Evolutionary conservation across 192 early-diverging fungal genomes (phyloP), one percentile per base, ranked within the genome.

Genomic region (Gaertneriomyces semiglobifer): DNA sequence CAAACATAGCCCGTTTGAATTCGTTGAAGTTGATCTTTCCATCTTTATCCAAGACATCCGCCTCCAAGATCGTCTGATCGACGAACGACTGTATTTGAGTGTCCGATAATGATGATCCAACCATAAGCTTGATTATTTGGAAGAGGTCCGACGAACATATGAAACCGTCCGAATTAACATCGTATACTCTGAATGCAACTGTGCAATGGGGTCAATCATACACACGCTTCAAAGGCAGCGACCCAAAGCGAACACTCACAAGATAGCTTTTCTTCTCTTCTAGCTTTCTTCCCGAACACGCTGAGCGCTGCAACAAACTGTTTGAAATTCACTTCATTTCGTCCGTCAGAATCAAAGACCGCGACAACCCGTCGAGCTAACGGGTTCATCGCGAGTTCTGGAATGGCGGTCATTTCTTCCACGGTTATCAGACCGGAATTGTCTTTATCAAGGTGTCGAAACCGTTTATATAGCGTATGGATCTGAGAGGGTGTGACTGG

Each of bases 121-220:
- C 73, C 77, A 81, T 80, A 18, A 74, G 56, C 44, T 69, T 69
- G 14, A 80, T 60, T 14, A 81, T 68, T 8, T 70, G 52, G 43
- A 66, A 73, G 8, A 82, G 76, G 60, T 82, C 80, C 14, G 50
- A 43, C 10, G 61, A 68, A 42, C 60, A 63, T 42, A 82, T 82
- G 4, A 73, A 68, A 8, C 80, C 80, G 54, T 82, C 80, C 33
- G 64, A 53, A 38, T 82, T 72, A 12, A 82, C 77, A 53, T 82
- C 80, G 60, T 81, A 81, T 7, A 81, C 70, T 69, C 72, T 81
- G 76, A 81, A 81, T 68, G 80, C 80, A 62, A 82, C 77, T 79
- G 12, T 18, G 14, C 1, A 11, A 57, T 33, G 25, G 25, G 2
- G 25, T 33, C 2, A 33, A 33, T 33, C 25, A 33, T 33, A 33